Evolutionary conservation across 2,329 filamentous ascomycete species (phyloP).

Genomic region (Apiospora arundinis): DNA sequence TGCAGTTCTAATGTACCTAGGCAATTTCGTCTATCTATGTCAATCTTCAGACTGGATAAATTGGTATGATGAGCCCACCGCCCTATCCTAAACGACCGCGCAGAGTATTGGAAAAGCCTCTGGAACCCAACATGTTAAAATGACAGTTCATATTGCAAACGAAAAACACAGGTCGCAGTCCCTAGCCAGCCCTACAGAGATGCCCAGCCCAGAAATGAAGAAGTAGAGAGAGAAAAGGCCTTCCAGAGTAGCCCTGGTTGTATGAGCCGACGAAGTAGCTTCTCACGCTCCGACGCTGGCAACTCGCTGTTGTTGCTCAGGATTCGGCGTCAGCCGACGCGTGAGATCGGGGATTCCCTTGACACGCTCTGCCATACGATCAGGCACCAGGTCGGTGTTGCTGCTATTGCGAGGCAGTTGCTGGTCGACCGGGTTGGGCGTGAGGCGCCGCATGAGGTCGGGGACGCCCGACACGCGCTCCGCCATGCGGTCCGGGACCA

Average conservation of each 20-base stretch:
- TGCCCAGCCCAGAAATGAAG: not conserved
- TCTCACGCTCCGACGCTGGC: slow-evolving; percentile 39
- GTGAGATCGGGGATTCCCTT: slow-evolving; percentile 49
- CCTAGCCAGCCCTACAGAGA: not conserved
- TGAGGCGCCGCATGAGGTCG: slow-evolving; percentile 43
- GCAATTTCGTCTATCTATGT: not conserved
- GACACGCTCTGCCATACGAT: slow-evolving; percentile 66
- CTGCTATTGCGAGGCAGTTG: slow-evolving; percentile 28
- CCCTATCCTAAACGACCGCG: not conserved
- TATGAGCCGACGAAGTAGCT: not conserved
- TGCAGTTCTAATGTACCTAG: not conserved
- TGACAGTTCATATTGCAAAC: not conserved
- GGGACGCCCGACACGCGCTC: slow-evolving; percentile 58
- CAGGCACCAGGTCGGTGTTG: slow-evolving; percentile 56
- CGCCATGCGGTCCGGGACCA: slow-evolving; percentile 67
- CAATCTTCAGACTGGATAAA: not conserved
- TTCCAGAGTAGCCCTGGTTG: not conserved
- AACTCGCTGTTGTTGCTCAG: slow-evolving; percentile 37
- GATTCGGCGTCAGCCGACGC: slow-evolving; percentile 40
- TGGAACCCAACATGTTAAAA: not conserved
- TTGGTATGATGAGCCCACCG: not conserved
- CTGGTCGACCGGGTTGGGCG: slow-evolving; percentile 40
- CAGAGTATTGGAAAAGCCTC: not conserved
- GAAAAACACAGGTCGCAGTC: not conserved
- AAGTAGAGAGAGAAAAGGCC: not conserved